Evolutionary conservation across 768 basidiomycete genomes (phyloP), one percentile per base, ranked within the genome.

Genomic region (Tephrocybe sp.): DNA sequence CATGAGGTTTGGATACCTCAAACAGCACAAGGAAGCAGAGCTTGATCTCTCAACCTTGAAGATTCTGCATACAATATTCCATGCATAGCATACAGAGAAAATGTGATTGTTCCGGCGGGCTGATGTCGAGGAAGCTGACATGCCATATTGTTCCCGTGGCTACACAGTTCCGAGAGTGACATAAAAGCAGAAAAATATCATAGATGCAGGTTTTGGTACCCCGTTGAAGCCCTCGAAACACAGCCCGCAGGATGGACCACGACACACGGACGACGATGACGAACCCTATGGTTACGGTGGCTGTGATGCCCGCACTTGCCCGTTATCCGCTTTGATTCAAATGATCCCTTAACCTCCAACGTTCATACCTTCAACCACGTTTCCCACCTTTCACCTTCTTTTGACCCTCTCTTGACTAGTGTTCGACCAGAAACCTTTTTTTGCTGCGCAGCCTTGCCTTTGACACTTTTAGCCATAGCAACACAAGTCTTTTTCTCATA

Each of bases 251-350:
- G 15, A 43, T 30, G 42, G 42, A n/a, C 26, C 14, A 43, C 26
- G 42, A 24, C 11, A 11, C 28, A 30, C 28, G 15, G 7, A 15
- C 34, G 9, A 5, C 26, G 42, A 25, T 11, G 28, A 11, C 6
- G 28, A 30, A 30, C 15, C 26, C 25, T 14, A 20, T 28, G 18
- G 45, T 40, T 20, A 46, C 51, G 37, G 51, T 53, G 51, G 51
- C 45, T 53, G 51, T 53, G 51, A 47, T 12, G n/a, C 12, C 15
- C n/a, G 24, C 52, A 53, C 40, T n/a, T 12, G 47, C 52, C 46
- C 52, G 51, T 39, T 30, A n/a, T n/a, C n/a, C n/a, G n/a, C n/a
- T 21, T 33, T 40, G 45, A 36, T 48, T 53, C 45, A 48, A 53
- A 41, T 23, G 45, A 41, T 28, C 42, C 11, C 28, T 30, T 21